Evolutionary conservation across 106 monocot species (phyloP), one percentile per base, ranked within the genome.

Genomic region (Hemerocallis citrina): DNA sequence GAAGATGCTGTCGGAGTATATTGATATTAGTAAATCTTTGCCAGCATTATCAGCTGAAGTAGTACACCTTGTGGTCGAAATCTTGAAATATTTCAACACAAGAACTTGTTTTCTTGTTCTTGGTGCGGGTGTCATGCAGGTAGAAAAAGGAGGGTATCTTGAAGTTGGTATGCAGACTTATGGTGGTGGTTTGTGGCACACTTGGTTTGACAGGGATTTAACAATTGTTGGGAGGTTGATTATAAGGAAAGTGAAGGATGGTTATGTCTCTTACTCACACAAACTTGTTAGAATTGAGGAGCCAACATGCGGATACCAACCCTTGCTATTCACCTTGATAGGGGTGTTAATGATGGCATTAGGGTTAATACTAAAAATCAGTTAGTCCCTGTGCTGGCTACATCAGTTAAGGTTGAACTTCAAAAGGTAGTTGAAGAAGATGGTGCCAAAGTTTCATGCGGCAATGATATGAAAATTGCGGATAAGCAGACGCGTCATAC

Each of bases 121-220:
- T 69, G 95, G 95, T 61, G 95, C 95, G 61, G 95, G 95, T 80
- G 95, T 87, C 19, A 96, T 96, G 95, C 95, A 96, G 95, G 95
- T 96, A 62, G 51, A 67, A 44, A 98, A 91, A 85, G 96, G 81
- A 68, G 96, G 96, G 59, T 98, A 81, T 65, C 69, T 85, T 57
- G 84, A 98, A 64, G 76, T 98, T 10, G 96, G 91, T n/a, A 91
- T 98, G 23, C 90, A 91, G 58, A 87, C 87, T 57, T 98, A 98
- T 82, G 96, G 96, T 14, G 59, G 91, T 68, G 96, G 96, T 42
- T 72, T 98, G 67, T 98, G 96, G 96, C 79, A 98, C 72, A 98
- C 96, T 46, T 98, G 96, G 96, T 98, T 98, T 45, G 96, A 98
- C 68, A 84, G 96, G 33, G 96, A 98, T 54, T 73, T 98, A 35